Evolutionary conservation across 2,329 filamentous ascomycete species (phyloP).

Genomic region (Diaporthe humulicola): DNA sequence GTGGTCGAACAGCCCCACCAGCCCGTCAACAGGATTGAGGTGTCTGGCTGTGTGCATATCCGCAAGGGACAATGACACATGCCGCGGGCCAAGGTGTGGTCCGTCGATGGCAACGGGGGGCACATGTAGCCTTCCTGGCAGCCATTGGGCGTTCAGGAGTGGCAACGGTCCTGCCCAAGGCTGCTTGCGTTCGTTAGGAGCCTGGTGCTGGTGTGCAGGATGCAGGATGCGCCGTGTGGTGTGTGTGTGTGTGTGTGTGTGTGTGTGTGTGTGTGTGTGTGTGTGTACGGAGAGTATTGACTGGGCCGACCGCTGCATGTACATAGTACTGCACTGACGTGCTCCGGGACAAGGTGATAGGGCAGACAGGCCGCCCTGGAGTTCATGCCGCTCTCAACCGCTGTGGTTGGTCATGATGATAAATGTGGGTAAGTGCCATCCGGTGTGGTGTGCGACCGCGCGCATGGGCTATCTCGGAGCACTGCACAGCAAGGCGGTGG

Average conservation of each 20-base stretch:
- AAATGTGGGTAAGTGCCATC: slow-evolving; percentile 14
- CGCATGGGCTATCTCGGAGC: slow-evolving; percentile 23
- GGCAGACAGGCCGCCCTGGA: slow-evolving; percentile 4
- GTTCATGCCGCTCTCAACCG: not conserved
- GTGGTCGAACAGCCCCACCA: slow-evolving; percentile 14
- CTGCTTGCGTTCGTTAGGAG: slow-evolving; percentile 18
- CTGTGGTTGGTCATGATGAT: slow-evolving; percentile 30
- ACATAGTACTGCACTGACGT: not conserved
- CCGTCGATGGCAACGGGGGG: not conserved
- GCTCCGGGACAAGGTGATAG: slow-evolving; percentile 8
- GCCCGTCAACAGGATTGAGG: slow-evolving; percentile 11
- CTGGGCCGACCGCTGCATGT: not conserved
- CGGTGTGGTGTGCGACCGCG: not conserved
- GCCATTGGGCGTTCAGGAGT: slow-evolving; percentile 12
- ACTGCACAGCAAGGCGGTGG: not conserved
- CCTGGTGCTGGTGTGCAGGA: slow-evolving; percentile 15
- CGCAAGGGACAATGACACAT: slow-evolving; percentile 20
- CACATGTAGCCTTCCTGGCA: too few species aligned
- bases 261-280: not conserved
- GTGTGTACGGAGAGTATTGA: not conserved
- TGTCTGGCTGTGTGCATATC: slow-evolving; percentile 12
- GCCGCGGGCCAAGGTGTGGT: not conserved
- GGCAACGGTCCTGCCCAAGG: slow-evolving; percentile 18
- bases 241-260: not conserved
- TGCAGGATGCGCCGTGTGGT: slow-evolving; percentile 23